These are phyloP conservation scores for Rhodamnia argentea DNA, from an alignment of 345 rosid species.

Conservation along the genomic window DNA sequence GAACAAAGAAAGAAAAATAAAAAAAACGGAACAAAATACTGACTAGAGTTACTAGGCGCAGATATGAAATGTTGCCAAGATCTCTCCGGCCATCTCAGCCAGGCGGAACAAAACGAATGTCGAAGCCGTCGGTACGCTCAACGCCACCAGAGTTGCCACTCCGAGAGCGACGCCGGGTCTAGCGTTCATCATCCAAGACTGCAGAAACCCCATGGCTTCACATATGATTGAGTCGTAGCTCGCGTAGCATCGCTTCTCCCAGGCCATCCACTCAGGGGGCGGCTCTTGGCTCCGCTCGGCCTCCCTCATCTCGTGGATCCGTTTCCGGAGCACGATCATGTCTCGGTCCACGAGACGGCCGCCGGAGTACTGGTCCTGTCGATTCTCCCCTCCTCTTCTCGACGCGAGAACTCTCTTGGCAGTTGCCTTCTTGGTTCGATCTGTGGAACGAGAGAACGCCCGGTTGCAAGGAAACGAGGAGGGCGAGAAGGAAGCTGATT, in stretches of 20 bases:
- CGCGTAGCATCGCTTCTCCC: conserved; percentile 31
- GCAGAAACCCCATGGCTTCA: conserved; percentile 22
- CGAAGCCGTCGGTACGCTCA: conserved; percentile 10
- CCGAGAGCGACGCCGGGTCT: conserved; percentile 40
- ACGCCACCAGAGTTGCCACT: conserved; percentile 2
- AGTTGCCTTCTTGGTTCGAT: neutral
- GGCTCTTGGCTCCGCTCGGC: conserved; percentile 18
- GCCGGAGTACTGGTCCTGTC: neutral
- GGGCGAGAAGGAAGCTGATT: neutral
- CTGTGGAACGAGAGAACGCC: neutral
- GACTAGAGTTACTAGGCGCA: neutral
- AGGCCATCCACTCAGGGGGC: conserved; percentile 32
- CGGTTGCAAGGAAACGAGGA: neutral
- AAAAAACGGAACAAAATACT: neutral
- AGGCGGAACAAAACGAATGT: neutral
- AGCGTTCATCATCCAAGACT: conserved; percentile 22
- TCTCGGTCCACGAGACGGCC: conserved; percentile 16
- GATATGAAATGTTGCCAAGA: neutral
- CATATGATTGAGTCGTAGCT: conserved; percentile 16
- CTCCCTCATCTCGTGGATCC: conserved; percentile 25
- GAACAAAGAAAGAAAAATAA: neutral
- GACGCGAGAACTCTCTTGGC: neutral
- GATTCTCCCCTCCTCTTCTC: neutral
- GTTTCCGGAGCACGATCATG: conserved; percentile 25
- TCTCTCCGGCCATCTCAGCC: neutral